Evolutionary conservation across 352 stramenopile species (phyloP), one percentile per base, ranked within the genome.

Genomic region (Globisporangium parvum): DNA sequence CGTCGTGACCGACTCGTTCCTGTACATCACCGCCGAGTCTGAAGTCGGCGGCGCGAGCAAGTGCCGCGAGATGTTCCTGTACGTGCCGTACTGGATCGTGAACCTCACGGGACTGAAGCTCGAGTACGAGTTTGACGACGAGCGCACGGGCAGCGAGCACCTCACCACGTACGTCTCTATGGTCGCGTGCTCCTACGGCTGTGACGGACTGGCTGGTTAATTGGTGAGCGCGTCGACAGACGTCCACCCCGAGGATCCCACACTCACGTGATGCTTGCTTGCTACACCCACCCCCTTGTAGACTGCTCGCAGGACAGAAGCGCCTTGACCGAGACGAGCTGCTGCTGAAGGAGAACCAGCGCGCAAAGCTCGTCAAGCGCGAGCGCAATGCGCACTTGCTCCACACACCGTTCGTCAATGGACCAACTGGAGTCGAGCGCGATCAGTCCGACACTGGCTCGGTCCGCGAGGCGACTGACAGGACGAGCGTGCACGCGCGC

Each of bases 81-180:
- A 85, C 53, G 81, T 93, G 12, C 85, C 85, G 15, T 95, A 93
- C 63, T 95, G 85, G 85, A 90, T 95, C 50, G 80, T 95, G 24
- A 95, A 95, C 53, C 63, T 93, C 49, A 93, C 83, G 14, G 81
- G 81, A 0, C 60, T 95, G 10, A 83, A 90, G 62, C 68, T 95
- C 14, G 85, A 95, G 50, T 93, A 87, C 57, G 78, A 90, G 66
- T 87, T 85, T 46, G 85, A 93, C 35, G 71, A 88, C 55, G 81
- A 89, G n/a, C 70, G 70, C 51, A 80, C 80, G 33, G 72, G 69
- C 8, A 65, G 75, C 31, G 85, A 93, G 47, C 83, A 95, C 53
- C 57, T 65, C 18, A 90, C 75, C 9, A 75, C 73, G 77, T 78
- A 75, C 52, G 72, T 69, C 44, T 54, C 23, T 1, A 14, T 37